phyloP scores from a whole-genome alignment of 2,329 filamentous ascomycete species.

The Colletotrichum euphorbiae region DNA sequence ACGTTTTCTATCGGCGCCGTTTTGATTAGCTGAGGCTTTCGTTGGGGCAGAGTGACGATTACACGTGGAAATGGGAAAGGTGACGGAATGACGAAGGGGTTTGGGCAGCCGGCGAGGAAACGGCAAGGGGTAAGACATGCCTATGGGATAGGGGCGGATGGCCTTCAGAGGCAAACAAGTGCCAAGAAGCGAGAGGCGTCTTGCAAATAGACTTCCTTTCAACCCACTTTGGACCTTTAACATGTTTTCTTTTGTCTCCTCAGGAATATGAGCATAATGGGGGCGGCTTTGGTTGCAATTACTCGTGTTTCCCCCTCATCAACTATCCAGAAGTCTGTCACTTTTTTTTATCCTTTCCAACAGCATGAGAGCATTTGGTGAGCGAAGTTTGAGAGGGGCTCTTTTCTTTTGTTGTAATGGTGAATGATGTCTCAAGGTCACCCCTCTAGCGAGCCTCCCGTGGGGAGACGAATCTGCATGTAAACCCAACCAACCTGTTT shows the following conservation, averaged over 20 bases:
- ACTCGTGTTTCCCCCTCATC: not conserved
- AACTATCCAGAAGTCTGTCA: slow-evolving; percentile 11
- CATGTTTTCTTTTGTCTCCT: slow-evolving; percentile 21
- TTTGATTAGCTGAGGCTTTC: not conserved
- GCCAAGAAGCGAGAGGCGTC: not conserved
- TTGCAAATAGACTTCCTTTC: slow-evolving; percentile 5
- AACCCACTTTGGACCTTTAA: not conserved
- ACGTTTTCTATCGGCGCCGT: not conserved
- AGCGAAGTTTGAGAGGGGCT: slow-evolving; percentile 7
- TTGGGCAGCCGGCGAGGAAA: not conserved
- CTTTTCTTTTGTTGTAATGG: slow-evolving; percentile 10
- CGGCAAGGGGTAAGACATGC: not conserved
- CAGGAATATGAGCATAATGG: slow-evolving; percentile 6
- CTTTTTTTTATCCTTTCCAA: slow-evolving; percentile 6
- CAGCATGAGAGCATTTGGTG: slow-evolving; percentile 28
- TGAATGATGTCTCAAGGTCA: slow-evolving; percentile 1
- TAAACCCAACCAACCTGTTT: not conserved
- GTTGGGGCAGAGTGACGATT: slow-evolving; percentile 23
- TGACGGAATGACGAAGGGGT: slow-evolving; percentile 5
- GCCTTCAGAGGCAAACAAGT: not conserved
- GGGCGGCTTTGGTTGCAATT: slow-evolving; percentile 12
- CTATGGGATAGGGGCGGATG: not conserved
- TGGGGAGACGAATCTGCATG: not conserved
- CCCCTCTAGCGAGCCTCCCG: not conserved
- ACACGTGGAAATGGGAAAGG: slow-evolving; percentile 28